Base-by-base conservation (phyloP, 768 basidiomycete genomes). In the Butyriboletus loyo region DNA sequence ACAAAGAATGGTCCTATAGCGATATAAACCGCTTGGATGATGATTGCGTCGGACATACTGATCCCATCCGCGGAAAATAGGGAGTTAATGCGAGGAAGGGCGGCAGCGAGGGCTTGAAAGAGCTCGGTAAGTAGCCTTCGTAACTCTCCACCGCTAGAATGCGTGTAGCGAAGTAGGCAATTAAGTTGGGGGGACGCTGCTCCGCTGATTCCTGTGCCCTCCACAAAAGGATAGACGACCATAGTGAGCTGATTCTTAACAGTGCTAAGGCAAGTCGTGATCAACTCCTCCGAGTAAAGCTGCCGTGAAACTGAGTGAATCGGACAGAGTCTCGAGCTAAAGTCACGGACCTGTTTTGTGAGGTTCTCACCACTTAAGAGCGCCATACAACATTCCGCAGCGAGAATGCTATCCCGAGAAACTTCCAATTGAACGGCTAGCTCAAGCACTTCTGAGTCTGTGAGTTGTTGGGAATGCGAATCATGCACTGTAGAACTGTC, bases 1-100 rank as follows among this genome's bases (percentile, higher is more conserved):
- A 92, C 84, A 63, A 98, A 98, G 67, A 98, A 94, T 0, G 96
- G 95, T 7, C 90, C 91, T 58, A 98, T 92, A 4, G 93, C 83
- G 46, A 98, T 87, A 68, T 96, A 98, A 4, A 97, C 89, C 0
- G 87, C 85, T 59, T 91, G 86, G 46, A 98, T 97, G 63, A 98
- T 89, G 59, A 98, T 89, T 1, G 84, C 71, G 56, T 98, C 97
- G 2, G 90, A 89, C 86, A 98, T 72, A 51, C 60, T 74, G 57
- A 86, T 78, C 53, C 78, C 75, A 63, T 88, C 86, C 1, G 85
- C 81, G 43, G 80, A 82, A 49, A 98, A 77, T 30, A 98, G 77
- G 11, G 77, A 75, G 54, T 86, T 86, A 44, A 98, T 79, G 30
- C 83, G 79, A 2, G 91, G 89, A 13, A 97, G 72, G 5, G 86